These are phyloP conservation scores for Botrytis aclada DNA, from an alignment of 2,329 filamentous ascomycete species.

Conservation along the genomic window DNA sequence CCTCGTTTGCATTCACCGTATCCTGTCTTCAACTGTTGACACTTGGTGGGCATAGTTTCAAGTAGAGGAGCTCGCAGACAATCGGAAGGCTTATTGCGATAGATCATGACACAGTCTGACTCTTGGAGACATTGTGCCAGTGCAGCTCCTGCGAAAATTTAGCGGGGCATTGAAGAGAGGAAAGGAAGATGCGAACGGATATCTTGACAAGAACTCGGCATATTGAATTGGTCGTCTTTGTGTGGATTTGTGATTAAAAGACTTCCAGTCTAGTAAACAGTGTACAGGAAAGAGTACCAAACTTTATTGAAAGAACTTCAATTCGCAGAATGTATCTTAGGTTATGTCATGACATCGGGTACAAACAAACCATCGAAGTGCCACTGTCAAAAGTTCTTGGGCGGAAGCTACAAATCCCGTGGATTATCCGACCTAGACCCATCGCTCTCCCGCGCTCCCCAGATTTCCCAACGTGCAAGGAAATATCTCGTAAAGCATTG, in stretches of 20 bases:
- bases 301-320: not conserved
- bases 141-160: slow-evolving; percentile 66
- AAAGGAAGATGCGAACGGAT: slow-evolving; percentile 59
- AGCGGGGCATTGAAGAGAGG: slow-evolving; percentile 14
- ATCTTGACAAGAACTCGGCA: slow-evolving; percentile 97
- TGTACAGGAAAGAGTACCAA: not conserved
- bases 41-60: slow-evolving; percentile 79
- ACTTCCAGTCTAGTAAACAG: not conserved
- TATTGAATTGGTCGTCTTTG: slow-evolving; percentile 39
- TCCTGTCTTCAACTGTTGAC: slow-evolving; percentile 88
- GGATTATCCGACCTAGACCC: not conserved
- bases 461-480: not conserved
- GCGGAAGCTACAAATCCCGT: not conserved
- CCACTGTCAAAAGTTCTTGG: not conserved
- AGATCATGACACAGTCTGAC: slow-evolving; percentile 92
- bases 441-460: not conserved
- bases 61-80: slow-evolving; percentile 81
- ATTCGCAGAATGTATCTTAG: not conserved
- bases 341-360: not conserved
- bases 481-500: not conserved
- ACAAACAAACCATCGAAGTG: not conserved
- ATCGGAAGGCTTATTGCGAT: slow-evolving; percentile 81
- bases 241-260: not conserved
- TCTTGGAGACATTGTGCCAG: slow-evolving; percentile 93
- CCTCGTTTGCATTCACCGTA: slow-evolving; percentile 95